phyloP scores from a whole-genome alignment of 83 land plant species.

The Picea engelmannii region DNA sequence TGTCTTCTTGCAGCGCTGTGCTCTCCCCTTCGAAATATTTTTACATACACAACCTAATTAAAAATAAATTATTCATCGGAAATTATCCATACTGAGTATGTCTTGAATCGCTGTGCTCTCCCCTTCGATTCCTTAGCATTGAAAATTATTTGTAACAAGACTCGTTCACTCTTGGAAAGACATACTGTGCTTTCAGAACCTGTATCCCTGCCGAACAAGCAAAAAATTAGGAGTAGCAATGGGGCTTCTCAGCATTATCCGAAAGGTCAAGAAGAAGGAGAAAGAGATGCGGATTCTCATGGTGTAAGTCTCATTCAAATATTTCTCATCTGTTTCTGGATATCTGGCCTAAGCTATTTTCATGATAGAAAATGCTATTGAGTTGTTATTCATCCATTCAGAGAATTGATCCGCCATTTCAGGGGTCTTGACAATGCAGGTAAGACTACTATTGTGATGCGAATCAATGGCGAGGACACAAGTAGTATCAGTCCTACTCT shows the following conservation, averaged over 20 bases:
- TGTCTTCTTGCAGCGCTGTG: no score
- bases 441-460: slow-evolving; percentile 92
- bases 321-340: background rate
- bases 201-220: no score
- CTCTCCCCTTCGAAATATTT: no score
- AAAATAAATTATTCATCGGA: no score
- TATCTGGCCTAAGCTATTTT: no score
- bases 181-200: no score
- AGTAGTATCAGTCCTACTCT: slow-evolving; percentile 96
- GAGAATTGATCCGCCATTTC: slow-evolving; percentile 5
- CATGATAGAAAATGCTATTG: background rate
- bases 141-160: no score
- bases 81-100: no score
- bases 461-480: slow-evolving; percentile 96
- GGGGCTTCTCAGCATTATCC: slow-evolving; percentile 95
- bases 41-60: no score
- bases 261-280: slow-evolving; percentile 94
- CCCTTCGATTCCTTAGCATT: no score
- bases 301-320: slow-evolving; percentile 64
- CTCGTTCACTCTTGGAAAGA: no score
- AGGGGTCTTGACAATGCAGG: slow-evolving; percentile 99
- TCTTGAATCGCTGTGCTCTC: no score
- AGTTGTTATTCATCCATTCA: background rate
- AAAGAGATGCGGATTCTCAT: slow-evolving; percentile 97
- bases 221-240: slow-evolving; percentile 21